Conservation (phyloP, 768 basidiomycete genomes). For the Trametes coccinea region DNA sequence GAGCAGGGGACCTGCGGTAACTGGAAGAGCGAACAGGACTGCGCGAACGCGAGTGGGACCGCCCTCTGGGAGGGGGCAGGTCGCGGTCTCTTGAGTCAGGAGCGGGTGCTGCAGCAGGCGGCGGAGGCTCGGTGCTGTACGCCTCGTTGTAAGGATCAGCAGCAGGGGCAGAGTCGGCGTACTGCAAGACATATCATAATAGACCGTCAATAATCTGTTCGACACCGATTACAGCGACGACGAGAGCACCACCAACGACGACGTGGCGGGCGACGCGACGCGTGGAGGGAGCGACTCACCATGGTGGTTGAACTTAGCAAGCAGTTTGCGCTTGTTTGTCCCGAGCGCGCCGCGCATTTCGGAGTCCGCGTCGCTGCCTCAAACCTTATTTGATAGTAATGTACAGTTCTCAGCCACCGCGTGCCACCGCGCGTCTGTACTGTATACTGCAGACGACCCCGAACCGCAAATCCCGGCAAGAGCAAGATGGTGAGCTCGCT, state of each 20-base stretch:
- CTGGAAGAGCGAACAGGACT: constrained; percentile 56
- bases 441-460: constrained; percentile 40
- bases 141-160: constrained; percentile 83
- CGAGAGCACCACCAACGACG: neutral
- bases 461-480: constrained; percentile 47
- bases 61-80: constrained; percentile 54
- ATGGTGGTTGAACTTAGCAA: constrained; percentile 51
- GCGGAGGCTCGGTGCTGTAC: constrained; percentile 63
- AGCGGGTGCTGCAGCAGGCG: constrained; percentile 41
- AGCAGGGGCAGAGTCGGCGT: constrained; percentile 59
- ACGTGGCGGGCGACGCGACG: constrained; percentile 16
- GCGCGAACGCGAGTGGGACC: constrained; percentile 77
- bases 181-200: constrained; percentile 40
- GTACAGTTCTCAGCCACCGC: constrained; percentile 68
- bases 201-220: neutral
- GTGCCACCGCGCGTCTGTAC: constrained; percentile 12
- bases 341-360: constrained; percentile 17
- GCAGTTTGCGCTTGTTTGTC: constrained; percentile 33
- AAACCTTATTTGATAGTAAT: constrained; percentile 47
- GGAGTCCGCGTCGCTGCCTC: constrained; percentile 25
- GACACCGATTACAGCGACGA: neutral
- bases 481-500: constrained; percentile 80
- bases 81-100: constrained; percentile 55
- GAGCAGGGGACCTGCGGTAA: constrained; percentile 49
- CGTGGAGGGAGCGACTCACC: constrained; percentile 46